Percentiles rank a stretch among this genome's conserved stretches.
Conservation (phyloP, 2,329 filamentous ascomycete genomes). For the Microdochium nivale region DNA sequence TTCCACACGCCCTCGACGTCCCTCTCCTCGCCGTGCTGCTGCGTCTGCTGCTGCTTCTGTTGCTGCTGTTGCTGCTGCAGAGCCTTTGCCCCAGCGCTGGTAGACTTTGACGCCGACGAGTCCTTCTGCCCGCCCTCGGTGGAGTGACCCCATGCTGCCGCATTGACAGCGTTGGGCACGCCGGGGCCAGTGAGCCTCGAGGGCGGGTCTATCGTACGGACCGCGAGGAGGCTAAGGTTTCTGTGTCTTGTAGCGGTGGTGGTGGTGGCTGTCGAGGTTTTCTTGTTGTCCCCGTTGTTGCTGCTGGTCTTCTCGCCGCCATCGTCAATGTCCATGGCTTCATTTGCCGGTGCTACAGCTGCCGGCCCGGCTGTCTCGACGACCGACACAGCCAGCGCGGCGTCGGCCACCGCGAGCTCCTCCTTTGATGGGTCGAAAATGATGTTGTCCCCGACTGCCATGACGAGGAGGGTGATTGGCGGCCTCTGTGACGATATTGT, state of each 20-base stretch:
- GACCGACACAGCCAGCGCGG: constrained; percentile 77
- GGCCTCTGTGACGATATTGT: constrained; percentile 42
- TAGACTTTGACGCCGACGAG: constrained; percentile 27
- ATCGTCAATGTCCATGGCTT: constrained; percentile 30
- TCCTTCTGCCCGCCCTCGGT: constrained; percentile 22
- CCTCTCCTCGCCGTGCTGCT: constrained; percentile 58
- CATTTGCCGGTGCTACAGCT: too few species aligned
- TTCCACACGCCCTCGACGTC: constrained; percentile 72
- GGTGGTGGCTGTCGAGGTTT: too few species aligned
- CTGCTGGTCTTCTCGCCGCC: constrained; percentile 17
- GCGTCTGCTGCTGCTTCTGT: too few species aligned
- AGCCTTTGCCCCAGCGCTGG: constrained; percentile 31
- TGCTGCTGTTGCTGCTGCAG: too few species aligned
- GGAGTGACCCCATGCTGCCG: constrained; percentile 35
- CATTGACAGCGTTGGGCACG: constrained; percentile 55
- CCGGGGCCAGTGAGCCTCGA: constrained; percentile 65
- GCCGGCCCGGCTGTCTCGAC: constrained; percentile 31
- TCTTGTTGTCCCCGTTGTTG: too few species aligned
- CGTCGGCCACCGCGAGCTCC: constrained; percentile 88
- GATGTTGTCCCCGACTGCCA: constrained; percentile 77
- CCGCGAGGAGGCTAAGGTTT: constrained; percentile 53
- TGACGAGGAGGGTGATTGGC: constrained; percentile 83
- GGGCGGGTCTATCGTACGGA: constrained; percentile 67
- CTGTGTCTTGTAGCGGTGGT: constrained; percentile 12
- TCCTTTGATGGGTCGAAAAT: constrained; percentile 90